Conservation (phyloP, 352 stramenopile species). For the Halophytophthora batemanensis region DNA sequence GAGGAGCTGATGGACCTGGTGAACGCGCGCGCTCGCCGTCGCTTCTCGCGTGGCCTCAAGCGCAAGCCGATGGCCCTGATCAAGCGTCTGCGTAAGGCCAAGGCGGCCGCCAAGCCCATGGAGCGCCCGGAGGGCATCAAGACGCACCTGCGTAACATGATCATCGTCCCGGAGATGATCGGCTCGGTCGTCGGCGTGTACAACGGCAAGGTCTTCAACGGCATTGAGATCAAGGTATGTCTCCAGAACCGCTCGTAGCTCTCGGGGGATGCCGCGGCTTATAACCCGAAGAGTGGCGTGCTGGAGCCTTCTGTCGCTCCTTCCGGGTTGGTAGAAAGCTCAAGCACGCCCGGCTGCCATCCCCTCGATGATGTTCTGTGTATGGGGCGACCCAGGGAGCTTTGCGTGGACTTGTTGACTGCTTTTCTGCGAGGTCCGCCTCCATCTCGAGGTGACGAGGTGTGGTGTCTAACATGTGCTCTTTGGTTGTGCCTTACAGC, state of each 20-base stretch:
- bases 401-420: slow-evolving; percentile 16
- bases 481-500: slow-evolving; percentile 36
- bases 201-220: slow-evolving; percentile 99
- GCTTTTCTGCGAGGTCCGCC: slow-evolving; percentile 3
- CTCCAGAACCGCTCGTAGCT: slow-evolving; percentile 79
- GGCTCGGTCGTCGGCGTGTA: slow-evolving; percentile 99
- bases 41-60: slow-evolving; percentile 99
- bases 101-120: slow-evolving; percentile 95
- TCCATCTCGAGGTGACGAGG: not conserved
- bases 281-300: slow-evolving; percentile 64
- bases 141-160: slow-evolving; percentile 99
- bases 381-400: slow-evolving; percentile 88
- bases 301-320: not conserved
- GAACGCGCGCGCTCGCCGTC: slow-evolving; percentile 93
- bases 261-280: slow-evolving; percentile 78
- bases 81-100: slow-evolving; percentile 98
- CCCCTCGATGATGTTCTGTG: slow-evolving; percentile 85
- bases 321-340: not conserved
- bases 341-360: slow-evolving; percentile 44
- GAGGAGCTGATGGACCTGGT: slow-evolving; percentile 99
- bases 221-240: slow-evolving; percentile 99
- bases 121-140: slow-evolving; percentile 99
- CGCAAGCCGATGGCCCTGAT: slow-evolving; percentile 99
- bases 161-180: slow-evolving; percentile 99
- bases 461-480: slow-evolving; percentile 20